Conservation (phyloP, 1,284 basidiomycete species). For the Cryptococcus sp. region DNA sequence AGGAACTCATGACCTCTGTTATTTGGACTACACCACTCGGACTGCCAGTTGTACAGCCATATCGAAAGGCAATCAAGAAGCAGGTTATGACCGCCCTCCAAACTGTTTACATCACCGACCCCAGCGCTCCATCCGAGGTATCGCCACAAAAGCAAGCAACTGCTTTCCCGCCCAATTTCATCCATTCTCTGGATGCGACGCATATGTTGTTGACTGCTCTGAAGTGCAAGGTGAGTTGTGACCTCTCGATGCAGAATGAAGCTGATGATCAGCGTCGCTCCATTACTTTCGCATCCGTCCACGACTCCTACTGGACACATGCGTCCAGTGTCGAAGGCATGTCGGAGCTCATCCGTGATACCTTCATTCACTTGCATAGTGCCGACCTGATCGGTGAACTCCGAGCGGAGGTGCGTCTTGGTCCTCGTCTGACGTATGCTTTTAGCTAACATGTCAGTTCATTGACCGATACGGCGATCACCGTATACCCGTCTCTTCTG, state of each 20-base stretch:
- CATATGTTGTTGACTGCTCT: constrained; percentile 99
- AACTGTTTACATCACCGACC: constrained; percentile 90
- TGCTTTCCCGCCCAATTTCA: constrained; percentile 98
- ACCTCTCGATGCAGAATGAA: background rate
- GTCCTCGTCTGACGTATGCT: background rate
- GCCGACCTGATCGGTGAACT: constrained; percentile 68
- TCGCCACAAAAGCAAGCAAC: constrained; percentile 84
- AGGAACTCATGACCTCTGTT: constrained; percentile 93
- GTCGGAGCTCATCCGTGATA: constrained; percentile 84
- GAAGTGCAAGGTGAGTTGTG: constrained; percentile 65
- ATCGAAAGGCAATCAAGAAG: constrained; percentile 80
- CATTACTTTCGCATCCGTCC: constrained; percentile 88
- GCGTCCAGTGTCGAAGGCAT: constrained; percentile 82
- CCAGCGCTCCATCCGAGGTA: constrained; percentile 72
- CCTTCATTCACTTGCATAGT: constrained; percentile 88
- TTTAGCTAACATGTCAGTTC: constrained; percentile 56
- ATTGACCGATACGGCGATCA: constrained; percentile 69
- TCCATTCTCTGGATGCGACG: constrained; percentile 95
- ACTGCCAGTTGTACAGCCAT: constrained; percentile 93
- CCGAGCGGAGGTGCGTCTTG: constrained; percentile 45
- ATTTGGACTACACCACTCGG: constrained; percentile 96
- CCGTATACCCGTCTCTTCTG: constrained; percentile 60
- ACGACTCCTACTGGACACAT: constrained; percentile 99
- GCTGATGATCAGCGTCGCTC: constrained; percentile 55
- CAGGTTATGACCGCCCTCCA: constrained; percentile 75